Base-by-base conservation (phyloP, 306 rosid species). In the Lagenaria siceraria region DNA sequence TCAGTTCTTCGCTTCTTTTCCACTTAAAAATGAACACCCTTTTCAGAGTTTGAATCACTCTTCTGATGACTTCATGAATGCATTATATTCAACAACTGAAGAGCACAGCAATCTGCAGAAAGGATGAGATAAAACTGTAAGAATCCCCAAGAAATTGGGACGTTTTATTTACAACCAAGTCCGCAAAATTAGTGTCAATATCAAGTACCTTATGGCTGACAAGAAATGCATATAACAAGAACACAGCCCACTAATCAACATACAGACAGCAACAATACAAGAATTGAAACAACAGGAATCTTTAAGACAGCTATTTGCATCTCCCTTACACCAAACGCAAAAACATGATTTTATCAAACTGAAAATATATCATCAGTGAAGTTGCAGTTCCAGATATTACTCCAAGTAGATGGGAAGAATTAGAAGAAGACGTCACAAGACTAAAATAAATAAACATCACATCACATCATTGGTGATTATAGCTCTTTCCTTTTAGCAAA, bases 371-470 rank as follows among this genome's bases (percentile, higher is more conserved):
- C 74, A 73, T 36, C 54, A 36, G 33, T 12, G 21, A 17, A 49
- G 78, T 11, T 31, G 74, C 78, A 80, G 77, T 15, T 42, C 51
- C 78, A 83, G 74, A 63, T 54, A 62, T 73, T 72, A 38, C 60
- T 83, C 87, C 86, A 80, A 79, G 72, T 21, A 75, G 76, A 22
- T 72, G 48, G 89, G 89, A 87, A 80, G 81, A 69, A 70, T 22
- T 70, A 58, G 75, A 74, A 76, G 5, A 63, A 82, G 71, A 42
- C 27, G 68, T 58, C 68, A 80, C 24, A 77, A 76, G 78, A 49
- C 25, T 74, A 65, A 75, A 71, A 61, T 49, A 51, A 62, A 79
- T 21, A 68, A 81, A 82, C 74, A 74, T 79, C 78, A 74, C 74
- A 74, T 79, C 78, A 74, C 25, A 70, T 17, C 72, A 73, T 7